Evolutionary conservation across 495 filamentous ascomycete species (phyloP).

Genomic region (Aspergillus nanangensis): DNA sequence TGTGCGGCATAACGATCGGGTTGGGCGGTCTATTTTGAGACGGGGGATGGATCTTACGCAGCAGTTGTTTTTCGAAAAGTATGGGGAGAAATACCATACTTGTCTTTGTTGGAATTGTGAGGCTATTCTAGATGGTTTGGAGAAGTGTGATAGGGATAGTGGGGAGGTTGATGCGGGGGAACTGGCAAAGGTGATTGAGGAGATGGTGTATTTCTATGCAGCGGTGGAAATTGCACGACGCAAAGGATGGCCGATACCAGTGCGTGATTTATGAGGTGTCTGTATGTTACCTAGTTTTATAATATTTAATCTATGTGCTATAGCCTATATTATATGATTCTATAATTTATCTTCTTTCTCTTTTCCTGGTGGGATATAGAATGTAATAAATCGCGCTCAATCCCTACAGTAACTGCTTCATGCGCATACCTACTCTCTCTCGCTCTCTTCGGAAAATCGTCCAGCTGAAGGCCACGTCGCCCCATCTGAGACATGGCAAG

Average conservation of each 20-base stretch:
- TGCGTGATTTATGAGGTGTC: not conserved
- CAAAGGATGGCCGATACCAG: not conserved
- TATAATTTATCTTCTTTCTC: no score
- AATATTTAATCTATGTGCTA: no score
- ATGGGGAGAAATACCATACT: conserved; percentile 7
- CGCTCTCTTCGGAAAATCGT: no score
- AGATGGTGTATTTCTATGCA: not conserved
- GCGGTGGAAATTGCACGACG: conserved; percentile 3
- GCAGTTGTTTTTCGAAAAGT: conserved; percentile 12
- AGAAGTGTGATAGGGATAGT: not conserved
- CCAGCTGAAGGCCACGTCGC: no score
- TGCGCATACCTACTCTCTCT: no score
- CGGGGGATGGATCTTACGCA: conserved; percentile 7
- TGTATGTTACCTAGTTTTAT: no score
- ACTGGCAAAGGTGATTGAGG: not conserved
- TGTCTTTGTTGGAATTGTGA: conserved; percentile 11
- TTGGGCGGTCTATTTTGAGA: conserved; percentile 1
- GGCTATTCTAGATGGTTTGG: conserved; percentile 3
- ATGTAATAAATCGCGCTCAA: no score
- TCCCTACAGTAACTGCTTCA: no score
- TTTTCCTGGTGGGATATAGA: no score
- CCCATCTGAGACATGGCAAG: no score
- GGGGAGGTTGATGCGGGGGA: not conserved
- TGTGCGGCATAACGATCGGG: conserved; percentile 16
- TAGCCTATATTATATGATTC: no score